Evolutionary conservation across 768 basidiomycete genomes (phyloP).

Genomic region (Gymnopilus dilepis): DNA sequence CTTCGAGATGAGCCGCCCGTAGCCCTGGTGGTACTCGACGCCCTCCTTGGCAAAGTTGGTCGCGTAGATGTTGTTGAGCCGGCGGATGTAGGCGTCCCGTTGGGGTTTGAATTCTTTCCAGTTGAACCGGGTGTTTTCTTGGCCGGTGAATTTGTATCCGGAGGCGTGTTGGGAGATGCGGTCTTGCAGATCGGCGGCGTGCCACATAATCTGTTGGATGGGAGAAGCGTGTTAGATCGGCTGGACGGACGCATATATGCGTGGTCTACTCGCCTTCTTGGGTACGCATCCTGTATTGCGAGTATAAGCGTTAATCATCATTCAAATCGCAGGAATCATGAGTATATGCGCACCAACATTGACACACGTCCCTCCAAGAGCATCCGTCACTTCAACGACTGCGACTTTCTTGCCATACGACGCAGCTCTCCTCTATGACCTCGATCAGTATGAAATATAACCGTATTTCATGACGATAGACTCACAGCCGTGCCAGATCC

Average conservation of each 20-base stretch:
- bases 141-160: constrained; percentile 75
- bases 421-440: constrained; percentile 83
- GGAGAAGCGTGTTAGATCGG: background rate
- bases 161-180: constrained; percentile 75
- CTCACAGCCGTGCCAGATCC: constrained; percentile 87
- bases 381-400: constrained; percentile 75
- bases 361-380: constrained; percentile 94
- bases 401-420: constrained; percentile 94
- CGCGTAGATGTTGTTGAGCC: constrained; percentile 91
- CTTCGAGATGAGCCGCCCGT: constrained; percentile 71
- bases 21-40: constrained; percentile 86
- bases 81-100: constrained; percentile 93
- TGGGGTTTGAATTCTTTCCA: constrained; percentile 93
- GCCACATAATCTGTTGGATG: constrained; percentile 98
- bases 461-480: constrained; percentile 9
- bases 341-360: constrained; percentile 81
- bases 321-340: background rate
- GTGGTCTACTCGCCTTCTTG: constrained; percentile 72
- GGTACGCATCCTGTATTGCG: constrained; percentile 83
- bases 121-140: constrained; percentile 69
- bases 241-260: constrained; percentile 1
- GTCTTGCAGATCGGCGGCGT: constrained; percentile 89
- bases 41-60: constrained; percentile 85
- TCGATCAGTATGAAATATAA: background rate
- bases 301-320: background rate